Evolutionary conservation across 164 flowering plant species (phyloP).

Genomic region (Sextonia rubra): DNA sequence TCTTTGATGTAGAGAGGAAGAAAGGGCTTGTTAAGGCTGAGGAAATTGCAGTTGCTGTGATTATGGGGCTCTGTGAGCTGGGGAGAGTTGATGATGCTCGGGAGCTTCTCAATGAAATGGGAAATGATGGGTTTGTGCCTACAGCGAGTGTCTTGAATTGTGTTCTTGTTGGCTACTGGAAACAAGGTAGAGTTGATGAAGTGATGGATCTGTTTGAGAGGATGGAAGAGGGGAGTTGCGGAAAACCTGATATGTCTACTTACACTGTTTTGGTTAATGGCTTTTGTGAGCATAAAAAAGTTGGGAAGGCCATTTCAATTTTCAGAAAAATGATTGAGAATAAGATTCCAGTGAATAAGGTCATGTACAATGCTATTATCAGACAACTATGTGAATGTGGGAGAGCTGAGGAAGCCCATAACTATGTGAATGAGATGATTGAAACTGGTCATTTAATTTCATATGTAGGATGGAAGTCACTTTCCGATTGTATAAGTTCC

Average conservation of each 20-base stretch:
- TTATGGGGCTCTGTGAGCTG: conserved; percentile 25
- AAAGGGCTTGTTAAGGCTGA: conserved; percentile 26
- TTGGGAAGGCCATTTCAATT: conserved; percentile 21
- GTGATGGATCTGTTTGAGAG: conserved; percentile 29
- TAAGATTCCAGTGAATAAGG: conserved; percentile 15
- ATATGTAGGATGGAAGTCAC: conserved; percentile 21
- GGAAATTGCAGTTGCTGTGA: conserved; percentile 22
- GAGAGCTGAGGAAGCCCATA: conserved; percentile 23
- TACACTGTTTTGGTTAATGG: conserved; percentile 28
- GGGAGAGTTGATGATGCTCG: conserved; percentile 30
- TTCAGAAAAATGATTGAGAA: conserved; percentile 29
- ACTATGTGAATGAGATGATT: conserved; percentile 27
- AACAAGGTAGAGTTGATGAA: conserved; percentile 20
- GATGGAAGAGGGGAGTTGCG: conserved; percentile 19
- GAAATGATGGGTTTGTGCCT: conserved; percentile 9
- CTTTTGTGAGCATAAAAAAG: conserved; percentile 20
- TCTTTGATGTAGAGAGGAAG: conserved; percentile 25
- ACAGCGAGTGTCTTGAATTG: conserved; percentile 18
- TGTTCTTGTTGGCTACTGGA: conserved; percentile 31
- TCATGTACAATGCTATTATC: conserved; percentile 23
- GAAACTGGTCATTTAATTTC: conserved; percentile 29
- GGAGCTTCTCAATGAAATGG: conserved; percentile 22
- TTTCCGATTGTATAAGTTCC: conserved; percentile 13
- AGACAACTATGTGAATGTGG: conserved; percentile 19
- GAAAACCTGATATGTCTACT: conserved; percentile 16